Percentiles rank a stretch among this genome's conserved stretches.
These are phyloP conservation scores for Davidsoniella eucalypti DNA, from an alignment of 2,329 filamentous ascomycete species.

Conservation along the genomic window DNA sequence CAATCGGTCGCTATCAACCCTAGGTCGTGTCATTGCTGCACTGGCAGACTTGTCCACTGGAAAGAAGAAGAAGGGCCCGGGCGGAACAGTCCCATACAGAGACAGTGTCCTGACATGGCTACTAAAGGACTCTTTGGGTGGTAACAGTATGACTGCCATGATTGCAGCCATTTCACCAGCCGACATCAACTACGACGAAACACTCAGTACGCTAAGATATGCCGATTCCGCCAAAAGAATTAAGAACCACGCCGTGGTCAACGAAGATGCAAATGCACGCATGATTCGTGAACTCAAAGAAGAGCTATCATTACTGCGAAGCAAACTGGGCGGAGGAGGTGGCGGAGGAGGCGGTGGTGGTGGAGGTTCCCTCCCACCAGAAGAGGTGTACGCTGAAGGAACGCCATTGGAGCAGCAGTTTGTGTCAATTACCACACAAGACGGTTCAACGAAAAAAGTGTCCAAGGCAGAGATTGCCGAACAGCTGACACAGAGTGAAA, in stretches of 20 bases:
- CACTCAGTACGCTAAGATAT: slow-evolving; percentile 84
- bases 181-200: slow-evolving; percentile 98
- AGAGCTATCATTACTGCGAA: slow-evolving; percentile 68
- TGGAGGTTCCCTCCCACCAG: slow-evolving; percentile 36
- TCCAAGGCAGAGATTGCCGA: slow-evolving; percentile 97
- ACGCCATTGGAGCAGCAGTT: slow-evolving; percentile 92
- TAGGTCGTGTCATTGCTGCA: slow-evolving; percentile 93
- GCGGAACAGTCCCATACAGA: slow-evolving; percentile 77
- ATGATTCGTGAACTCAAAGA: slow-evolving; percentile 99
- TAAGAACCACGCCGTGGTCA: slow-evolving; percentile 98
- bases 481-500: slow-evolving; percentile 90
- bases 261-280: slow-evolving; percentile 94
- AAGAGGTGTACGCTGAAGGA: slow-evolving; percentile 79
- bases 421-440: slow-evolving; percentile 75
- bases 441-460: slow-evolving; percentile 82
- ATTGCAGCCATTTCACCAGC: slow-evolving; percentile 97
- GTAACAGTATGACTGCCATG: slow-evolving; percentile 99
- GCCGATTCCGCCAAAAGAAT: slow-evolving; percentile 96
- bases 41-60: slow-evolving; percentile 78
- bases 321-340: slow-evolving; percentile 56
- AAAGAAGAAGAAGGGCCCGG: slow-evolving; percentile 63
- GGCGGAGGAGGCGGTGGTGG: slow-evolving; percentile 28
- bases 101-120: slow-evolving; percentile 95
- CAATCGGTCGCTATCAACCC: slow-evolving; percentile 87
- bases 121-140: slow-evolving; percentile 87